Percentiles rank a stretch among this genome's conserved stretches.
Evolutionary conservation across 2,329 filamentous ascomycete species (phyloP).

Genomic region (Aspergillus jensenii): DNA sequence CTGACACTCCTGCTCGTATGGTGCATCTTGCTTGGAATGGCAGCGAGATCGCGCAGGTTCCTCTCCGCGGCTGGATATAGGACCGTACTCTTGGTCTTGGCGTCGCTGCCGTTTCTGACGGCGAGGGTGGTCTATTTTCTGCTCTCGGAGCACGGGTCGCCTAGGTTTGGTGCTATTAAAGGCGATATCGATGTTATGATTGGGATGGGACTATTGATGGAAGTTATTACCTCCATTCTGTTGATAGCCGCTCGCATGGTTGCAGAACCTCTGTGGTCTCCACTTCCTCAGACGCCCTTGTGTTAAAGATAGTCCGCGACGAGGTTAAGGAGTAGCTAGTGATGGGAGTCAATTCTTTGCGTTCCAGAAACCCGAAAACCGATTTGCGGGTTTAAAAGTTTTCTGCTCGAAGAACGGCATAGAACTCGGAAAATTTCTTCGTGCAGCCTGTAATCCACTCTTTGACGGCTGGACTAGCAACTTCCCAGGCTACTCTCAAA

Average conservation of each 20-base stretch:
- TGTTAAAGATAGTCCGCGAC: background rate
- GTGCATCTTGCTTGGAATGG: conserved; percentile 22
- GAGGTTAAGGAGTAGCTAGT: background rate
- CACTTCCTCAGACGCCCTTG: background rate
- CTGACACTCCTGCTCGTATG: conserved; percentile 24
- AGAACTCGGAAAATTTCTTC: conserved; percentile 24
- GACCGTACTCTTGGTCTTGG: conserved; percentile 18
- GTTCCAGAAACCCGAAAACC: background rate
- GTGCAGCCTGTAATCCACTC: conserved; percentile 26
- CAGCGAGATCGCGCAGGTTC: conserved; percentile 15
- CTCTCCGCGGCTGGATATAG: conserved; percentile 20
- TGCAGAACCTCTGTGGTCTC: conserved; percentile 20
- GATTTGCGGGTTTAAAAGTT: conserved; percentile 8
- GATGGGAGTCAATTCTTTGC: background rate
- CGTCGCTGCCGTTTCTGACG: conserved; percentile 23
- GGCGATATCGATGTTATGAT: conserved; percentile 19
- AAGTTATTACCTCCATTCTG: conserved; percentile 21
- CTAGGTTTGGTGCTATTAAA: conserved; percentile 16
- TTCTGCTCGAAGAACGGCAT: conserved; percentile 24
- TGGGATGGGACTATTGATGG: conserved; percentile 28
- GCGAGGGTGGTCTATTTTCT: conserved; percentile 25
- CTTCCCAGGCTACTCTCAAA: conserved; percentile 26
- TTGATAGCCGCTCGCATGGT: conserved; percentile 22
- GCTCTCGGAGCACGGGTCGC: conserved; percentile 19
- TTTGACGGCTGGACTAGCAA: conserved; percentile 23